Conservation (phyloP, 2,329 filamentous ascomycete genomes). For the Fusarium pilosicola region DNA sequence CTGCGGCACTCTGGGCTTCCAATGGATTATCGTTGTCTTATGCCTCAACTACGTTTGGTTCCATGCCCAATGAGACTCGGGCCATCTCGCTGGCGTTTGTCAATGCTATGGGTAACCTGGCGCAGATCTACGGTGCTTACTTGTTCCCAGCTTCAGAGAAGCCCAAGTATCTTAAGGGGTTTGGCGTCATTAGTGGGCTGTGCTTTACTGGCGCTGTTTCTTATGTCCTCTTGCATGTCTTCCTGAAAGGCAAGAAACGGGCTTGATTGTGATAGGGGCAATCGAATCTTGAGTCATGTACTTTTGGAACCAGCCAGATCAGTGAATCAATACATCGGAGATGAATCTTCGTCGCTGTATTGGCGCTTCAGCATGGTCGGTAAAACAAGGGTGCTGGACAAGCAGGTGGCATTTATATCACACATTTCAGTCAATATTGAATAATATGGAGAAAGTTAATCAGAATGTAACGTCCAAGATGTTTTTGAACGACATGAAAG, state of each 20-base stretch:
- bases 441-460: no score
- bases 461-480: no score
- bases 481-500: no score
- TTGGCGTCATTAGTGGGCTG: slow-evolving; percentile 46
- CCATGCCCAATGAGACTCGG: not conserved
- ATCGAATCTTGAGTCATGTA: not conserved
- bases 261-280: not conserved
- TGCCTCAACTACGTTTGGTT: not conserved
- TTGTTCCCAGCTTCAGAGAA: slow-evolving; percentile 60
- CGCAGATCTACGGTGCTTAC: slow-evolving; percentile 66
- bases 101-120: slow-evolving; percentile 59
- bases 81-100: not conserved
- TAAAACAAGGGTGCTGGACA: no score
- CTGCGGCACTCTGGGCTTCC: not conserved
- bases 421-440: no score
- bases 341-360: no score
- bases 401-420: no score
- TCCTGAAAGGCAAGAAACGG: not conserved
- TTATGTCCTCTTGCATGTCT: slow-evolving; percentile 12
- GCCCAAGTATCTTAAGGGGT: slow-evolving; percentile 60
- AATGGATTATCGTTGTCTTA: not conserved
- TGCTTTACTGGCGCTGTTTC: slow-evolving; percentile 20
- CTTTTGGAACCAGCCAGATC: no score
- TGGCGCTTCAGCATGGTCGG: no score
- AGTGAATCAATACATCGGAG: no score